Percentiles rank a stretch among this genome's conserved stretches.
Evolutionary conservation across 345 rosid genomes (phyloP).

Genomic region (Citrus sp.): DNA sequence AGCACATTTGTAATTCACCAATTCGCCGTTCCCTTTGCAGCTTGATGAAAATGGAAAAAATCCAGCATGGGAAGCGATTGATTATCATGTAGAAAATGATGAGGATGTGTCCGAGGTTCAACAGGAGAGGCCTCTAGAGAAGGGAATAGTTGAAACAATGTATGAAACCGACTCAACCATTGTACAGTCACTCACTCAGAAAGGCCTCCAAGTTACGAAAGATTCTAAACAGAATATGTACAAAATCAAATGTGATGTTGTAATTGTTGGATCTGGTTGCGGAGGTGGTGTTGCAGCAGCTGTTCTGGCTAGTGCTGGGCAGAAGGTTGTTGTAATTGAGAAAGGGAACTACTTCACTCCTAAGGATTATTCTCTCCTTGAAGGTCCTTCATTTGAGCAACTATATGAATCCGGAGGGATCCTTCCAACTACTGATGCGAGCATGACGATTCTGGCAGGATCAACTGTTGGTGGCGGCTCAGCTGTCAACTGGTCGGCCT

Average conservation of each 20-base stretch:
- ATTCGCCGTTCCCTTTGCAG: slow-evolving; percentile 30
- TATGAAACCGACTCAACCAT: slow-evolving; percentile 45
- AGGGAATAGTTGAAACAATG: slow-evolving; percentile 62
- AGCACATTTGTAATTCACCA: not conserved
- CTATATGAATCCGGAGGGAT: slow-evolving; percentile 75
- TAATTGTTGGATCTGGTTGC: slow-evolving; percentile 80
- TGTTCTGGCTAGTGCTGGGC: slow-evolving; percentile 65
- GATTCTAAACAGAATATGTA: slow-evolving; percentile 24
- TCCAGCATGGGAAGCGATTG: slow-evolving; percentile 77
- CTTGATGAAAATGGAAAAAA: slow-evolving; percentile 56
- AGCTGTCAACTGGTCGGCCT: slow-evolving; percentile 86
- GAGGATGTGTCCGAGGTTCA: slow-evolving; percentile 8
- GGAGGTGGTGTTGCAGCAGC: slow-evolving; percentile 97
- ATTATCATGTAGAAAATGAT: slow-evolving; percentile 34
- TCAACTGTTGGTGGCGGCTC: slow-evolving; percentile 90
- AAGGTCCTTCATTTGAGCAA: slow-evolving; percentile 54
- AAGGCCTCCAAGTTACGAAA: slow-evolving; percentile 47
- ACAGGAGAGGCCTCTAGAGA: slow-evolving; percentile 62
- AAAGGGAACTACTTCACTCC: slow-evolving; percentile 70
- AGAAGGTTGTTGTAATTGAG: slow-evolving; percentile 72
- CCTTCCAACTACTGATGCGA: slow-evolving; percentile 39
- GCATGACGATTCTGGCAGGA: slow-evolving; percentile 53
- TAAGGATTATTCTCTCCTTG: slow-evolving; percentile 51
- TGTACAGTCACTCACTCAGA: slow-evolving; percentile 39
- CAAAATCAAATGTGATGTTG: slow-evolving; percentile 72